Evolutionary conservation across 306 rosid genomes (phyloP).

Genomic region (Cucumis cinereus): DNA sequence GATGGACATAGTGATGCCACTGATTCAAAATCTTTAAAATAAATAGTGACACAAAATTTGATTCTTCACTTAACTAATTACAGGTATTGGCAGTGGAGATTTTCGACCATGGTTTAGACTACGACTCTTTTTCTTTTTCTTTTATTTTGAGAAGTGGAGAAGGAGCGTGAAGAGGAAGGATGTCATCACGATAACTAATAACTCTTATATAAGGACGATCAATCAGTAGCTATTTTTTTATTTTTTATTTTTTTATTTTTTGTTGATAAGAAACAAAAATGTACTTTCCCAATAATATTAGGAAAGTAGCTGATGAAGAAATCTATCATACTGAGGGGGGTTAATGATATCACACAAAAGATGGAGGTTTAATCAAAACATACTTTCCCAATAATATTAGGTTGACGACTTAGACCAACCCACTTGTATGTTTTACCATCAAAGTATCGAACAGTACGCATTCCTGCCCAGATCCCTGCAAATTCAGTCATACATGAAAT

Average conservation of each 20-base stretch:
- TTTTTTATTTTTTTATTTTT: no score
- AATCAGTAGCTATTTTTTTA: neutral
- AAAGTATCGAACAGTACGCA: constrained; percentile 90
- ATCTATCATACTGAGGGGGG: neutral
- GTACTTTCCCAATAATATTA: no score
- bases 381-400: constrained; percentile 89
- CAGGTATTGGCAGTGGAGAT: neutral
- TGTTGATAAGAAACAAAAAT: no score
- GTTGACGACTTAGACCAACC: constrained; percentile 98
- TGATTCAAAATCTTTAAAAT: neutral
- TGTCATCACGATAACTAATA: neutral
- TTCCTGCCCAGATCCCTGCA: constrained; percentile 99
- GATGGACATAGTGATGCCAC: neutral
- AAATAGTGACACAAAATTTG: neutral
- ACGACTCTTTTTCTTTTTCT: neutral
- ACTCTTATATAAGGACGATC: neutral
- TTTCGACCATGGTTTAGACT: neutral
- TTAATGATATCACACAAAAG: neutral
- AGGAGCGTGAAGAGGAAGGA: neutral
- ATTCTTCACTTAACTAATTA: neutral
- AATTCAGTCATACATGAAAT: neutral
- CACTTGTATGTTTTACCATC: constrained; percentile 98
- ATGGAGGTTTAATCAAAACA: constrained; percentile 18
- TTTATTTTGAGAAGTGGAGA: neutral
- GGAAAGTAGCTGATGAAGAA: neutral